Conservation (phyloP, 2,329 filamentous ascomycete species). For the Fusarium protoensiforme region DNA sequence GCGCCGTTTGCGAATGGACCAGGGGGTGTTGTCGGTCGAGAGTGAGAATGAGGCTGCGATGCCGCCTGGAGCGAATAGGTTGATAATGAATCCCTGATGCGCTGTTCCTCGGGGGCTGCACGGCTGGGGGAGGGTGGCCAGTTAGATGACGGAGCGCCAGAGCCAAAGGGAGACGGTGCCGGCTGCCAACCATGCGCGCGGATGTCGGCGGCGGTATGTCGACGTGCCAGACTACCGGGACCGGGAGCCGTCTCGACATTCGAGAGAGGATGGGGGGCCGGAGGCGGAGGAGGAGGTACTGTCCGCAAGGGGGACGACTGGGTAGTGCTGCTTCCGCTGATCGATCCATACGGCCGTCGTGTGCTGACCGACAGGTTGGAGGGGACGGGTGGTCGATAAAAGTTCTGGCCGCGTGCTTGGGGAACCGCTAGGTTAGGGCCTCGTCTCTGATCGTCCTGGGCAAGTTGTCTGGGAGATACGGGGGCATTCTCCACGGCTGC, state of each 20-base stretch:
- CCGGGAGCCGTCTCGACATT: conserved; percentile 71
- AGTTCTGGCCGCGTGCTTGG: conserved; percentile 66
- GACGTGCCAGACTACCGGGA: conserved; percentile 77
- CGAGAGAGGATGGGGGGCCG: conserved; percentile 73
- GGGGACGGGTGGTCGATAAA: conserved; percentile 81
- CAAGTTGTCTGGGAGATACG: conserved; percentile 86
- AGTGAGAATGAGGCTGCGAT: conserved; percentile 57
- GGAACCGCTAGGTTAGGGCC: conserved; percentile 74
- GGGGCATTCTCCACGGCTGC: conserved; percentile 78
- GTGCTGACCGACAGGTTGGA: conserved; percentile 84
- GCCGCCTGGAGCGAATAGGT: conserved; percentile 62
- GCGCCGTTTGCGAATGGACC: conserved; percentile 61
- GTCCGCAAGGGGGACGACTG: conserved; percentile 80
- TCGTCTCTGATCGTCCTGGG: conserved; percentile 86
- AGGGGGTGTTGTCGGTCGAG: conserved; percentile 65
- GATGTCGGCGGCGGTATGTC: conserved; percentile 96
- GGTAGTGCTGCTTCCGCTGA: conserved; percentile 73
- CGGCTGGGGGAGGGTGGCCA: conserved; percentile 68
- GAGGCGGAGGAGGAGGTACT: conserved; percentile 71
- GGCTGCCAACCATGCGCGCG: conserved; percentile 84
- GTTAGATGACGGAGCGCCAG: conserved; percentile 63
- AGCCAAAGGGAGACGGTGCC: conserved; percentile 70
- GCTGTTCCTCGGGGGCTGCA: conserved; percentile 62
- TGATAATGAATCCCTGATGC: conserved; percentile 67
- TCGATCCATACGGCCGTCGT: conserved; percentile 85